These are phyloP conservation scores for Opeltia flavorubescens DNA, from an alignment of 495 filamentous ascomycete species.

Conservation along the genomic window DNA sequence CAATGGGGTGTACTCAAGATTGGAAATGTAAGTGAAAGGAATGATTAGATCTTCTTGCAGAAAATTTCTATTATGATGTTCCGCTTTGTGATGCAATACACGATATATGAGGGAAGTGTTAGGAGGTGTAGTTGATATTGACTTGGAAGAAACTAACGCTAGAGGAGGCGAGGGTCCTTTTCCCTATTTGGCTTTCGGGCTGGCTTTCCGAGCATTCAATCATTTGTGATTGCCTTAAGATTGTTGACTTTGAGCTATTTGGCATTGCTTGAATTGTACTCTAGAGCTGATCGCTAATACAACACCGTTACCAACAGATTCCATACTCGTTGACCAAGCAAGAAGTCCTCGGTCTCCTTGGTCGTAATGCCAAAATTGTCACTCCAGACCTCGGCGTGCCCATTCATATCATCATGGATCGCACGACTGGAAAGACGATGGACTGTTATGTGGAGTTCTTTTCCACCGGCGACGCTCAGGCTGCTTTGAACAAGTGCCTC, in stretches of 20 bases:
- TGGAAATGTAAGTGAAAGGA: slow-evolving; percentile 28
- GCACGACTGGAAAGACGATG: slow-evolving; percentile 60
- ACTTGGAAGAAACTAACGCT: no score
- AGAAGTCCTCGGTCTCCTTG: slow-evolving; percentile 55
- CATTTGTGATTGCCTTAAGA: slow-evolving; percentile 2
- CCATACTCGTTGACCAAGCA: slow-evolving; percentile 52
- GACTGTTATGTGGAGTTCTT: slow-evolving; percentile 61
- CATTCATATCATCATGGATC: slow-evolving; percentile 76
- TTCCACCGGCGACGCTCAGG: slow-evolving; percentile 36
- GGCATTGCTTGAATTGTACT: no score
- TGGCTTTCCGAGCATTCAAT: no score
- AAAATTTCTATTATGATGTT: no score
- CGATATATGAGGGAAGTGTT: no score
- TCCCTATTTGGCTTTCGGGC: no score
- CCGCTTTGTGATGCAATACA: no score
- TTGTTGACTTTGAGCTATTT: no score
- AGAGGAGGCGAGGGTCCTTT: no score
- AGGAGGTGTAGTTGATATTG: no score
- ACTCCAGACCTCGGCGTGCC: slow-evolving; percentile 39
- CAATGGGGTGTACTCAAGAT: slow-evolving; percentile 32
- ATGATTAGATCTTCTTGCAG: not conserved
- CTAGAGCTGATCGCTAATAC: no score
- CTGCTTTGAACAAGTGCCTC: slow-evolving; percentile 34
- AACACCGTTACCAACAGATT: slow-evolving; percentile 32
- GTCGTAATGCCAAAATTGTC: slow-evolving; percentile 47